Conservation (phyloP, 495 filamentous ascomycete species). For the Neurospora pannonica region DNA sequence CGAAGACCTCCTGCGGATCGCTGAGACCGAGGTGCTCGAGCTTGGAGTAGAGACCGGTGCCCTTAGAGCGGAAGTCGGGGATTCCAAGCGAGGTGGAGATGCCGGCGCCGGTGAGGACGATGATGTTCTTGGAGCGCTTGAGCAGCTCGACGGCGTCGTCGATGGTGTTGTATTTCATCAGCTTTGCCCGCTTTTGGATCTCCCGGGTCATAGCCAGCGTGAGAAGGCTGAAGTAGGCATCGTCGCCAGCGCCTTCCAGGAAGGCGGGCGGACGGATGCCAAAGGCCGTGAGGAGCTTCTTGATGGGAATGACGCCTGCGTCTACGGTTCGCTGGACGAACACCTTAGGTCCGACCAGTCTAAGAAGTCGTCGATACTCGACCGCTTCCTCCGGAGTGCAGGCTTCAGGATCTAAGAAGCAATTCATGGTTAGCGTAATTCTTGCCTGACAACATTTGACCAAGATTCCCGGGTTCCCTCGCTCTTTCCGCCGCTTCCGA, state of each 20-base stretch:
- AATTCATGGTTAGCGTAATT: background rate
- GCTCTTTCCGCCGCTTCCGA: background rate
- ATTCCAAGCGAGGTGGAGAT: conserved; percentile 87
- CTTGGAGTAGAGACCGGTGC: conserved; percentile 79
- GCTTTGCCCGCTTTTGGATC: conserved; percentile 69
- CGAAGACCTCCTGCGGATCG: conserved; percentile 92
- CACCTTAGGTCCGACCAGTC: conserved; percentile 61
- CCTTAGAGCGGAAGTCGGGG: conserved; percentile 79
- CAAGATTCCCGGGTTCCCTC: conserved; percentile 7
- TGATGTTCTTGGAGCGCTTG: conserved; percentile 66
- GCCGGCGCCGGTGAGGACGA: conserved; percentile 90
- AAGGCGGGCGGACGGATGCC: conserved; percentile 68
- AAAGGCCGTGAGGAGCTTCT: conserved; percentile 89
- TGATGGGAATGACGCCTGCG: conserved; percentile 57
- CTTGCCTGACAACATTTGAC: background rate
- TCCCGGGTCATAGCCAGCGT: conserved; percentile 73
- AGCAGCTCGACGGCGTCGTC: conserved; percentile 80
- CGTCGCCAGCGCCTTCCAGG: conserved; percentile 63
- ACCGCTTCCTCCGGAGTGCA: conserved; percentile 69
- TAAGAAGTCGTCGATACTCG: conserved; percentile 57
- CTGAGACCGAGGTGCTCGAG: conserved; percentile 59
- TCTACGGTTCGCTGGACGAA: conserved; percentile 69
- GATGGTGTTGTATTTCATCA: conserved; percentile 72
- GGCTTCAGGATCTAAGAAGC: conserved; percentile 35
- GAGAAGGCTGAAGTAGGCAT: conserved; percentile 65